phyloP scores from a whole-genome alignment of 192 early-diverging fungal species.

The Entomortierella chlamydospora region DNA sequence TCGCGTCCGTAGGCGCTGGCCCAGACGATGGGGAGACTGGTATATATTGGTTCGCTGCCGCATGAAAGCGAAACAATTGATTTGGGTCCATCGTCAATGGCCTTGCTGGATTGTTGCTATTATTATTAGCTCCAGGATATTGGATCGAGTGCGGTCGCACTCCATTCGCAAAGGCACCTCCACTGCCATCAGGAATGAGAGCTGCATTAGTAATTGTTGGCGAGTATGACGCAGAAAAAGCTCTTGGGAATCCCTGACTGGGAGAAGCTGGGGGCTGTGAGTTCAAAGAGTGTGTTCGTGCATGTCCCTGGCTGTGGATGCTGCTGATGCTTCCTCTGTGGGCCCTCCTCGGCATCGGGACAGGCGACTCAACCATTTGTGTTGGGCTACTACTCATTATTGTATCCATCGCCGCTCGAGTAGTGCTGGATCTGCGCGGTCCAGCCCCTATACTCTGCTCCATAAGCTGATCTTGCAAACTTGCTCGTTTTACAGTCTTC shows the following conservation, averaged over 20 bases:
- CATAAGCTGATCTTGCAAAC: slow-evolving; percentile 4
- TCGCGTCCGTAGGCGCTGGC: slow-evolving; percentile 10
- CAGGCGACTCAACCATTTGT: slow-evolving; percentile 38
- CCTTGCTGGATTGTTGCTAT: slow-evolving; percentile 20
- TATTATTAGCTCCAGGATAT: slow-evolving; percentile 32
- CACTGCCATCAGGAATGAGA: neutral
- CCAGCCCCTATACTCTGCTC: slow-evolving; percentile 2
- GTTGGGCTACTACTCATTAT: slow-evolving; percentile 26
- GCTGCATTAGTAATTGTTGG: slow-evolving; percentile 34
- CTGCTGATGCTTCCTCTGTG: slow-evolving; percentile 48
- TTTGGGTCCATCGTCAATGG: slow-evolving; percentile 45
- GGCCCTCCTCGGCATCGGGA: slow-evolving; percentile 21
- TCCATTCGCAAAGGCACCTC: slow-evolving; percentile 4
- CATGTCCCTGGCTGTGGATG: slow-evolving; percentile 39
- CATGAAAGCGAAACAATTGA: slow-evolving; percentile 49
- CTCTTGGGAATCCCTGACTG: slow-evolving; percentile 20
- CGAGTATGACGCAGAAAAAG: slow-evolving; percentile 47
- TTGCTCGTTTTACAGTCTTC: slow-evolving; percentile 10
- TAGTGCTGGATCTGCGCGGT: slow-evolving; percentile 27
- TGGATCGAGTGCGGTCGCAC: slow-evolving; percentile 33
- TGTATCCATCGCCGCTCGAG: slow-evolving; percentile 9
- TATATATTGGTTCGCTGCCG: slow-evolving; percentile 45
- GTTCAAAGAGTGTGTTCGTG: slow-evolving; percentile 16
- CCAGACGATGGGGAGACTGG: slow-evolving; percentile 42
- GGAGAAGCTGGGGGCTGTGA: slow-evolving; percentile 47